Conservation (phyloP, 192 early-diverging fungal species). For the Oehlia diaphana region DNA sequence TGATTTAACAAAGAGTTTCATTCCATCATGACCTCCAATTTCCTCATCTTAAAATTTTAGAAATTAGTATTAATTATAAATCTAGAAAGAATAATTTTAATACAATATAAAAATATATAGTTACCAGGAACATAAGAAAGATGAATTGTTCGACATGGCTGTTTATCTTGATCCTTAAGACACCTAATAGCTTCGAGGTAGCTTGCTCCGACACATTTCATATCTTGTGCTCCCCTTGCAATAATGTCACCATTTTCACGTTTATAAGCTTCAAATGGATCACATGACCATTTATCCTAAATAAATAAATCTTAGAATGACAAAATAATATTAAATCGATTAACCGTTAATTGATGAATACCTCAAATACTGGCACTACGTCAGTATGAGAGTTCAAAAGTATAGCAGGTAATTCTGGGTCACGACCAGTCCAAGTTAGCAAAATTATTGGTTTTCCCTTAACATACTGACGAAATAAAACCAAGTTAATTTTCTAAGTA, state of each 20-base stretch:
- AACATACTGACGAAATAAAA: conserved; percentile 44
- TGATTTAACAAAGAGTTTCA: conserved; percentile 66
- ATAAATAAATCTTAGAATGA: background rate
- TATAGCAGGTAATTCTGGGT: conserved; percentile 58
- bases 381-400: conserved; percentile 88
- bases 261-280: conserved; percentile 74
- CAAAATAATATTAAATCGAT: background rate
- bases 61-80: background rate
- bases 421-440: conserved; percentile 64
- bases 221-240: conserved; percentile 87
- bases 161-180: conserved; percentile 54
- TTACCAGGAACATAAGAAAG: conserved; percentile 73
- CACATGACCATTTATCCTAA: conserved; percentile 68
- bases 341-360: background rate
- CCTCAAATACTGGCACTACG: conserved; percentile 82
- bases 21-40: conserved; percentile 80
- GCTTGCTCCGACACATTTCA: conserved; percentile 84
- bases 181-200: conserved; percentile 81
- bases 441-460: conserved; percentile 73
- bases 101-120: background rate
- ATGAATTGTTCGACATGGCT: conserved; percentile 70
- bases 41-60: conserved; percentile 65
- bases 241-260: conserved; percentile 66
- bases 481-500: background rate
- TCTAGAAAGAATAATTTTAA: background rate